Conservation (phyloP, 2,329 filamentous ascomycete genomes). For the Phyllosticta citribraziliensis region DNA sequence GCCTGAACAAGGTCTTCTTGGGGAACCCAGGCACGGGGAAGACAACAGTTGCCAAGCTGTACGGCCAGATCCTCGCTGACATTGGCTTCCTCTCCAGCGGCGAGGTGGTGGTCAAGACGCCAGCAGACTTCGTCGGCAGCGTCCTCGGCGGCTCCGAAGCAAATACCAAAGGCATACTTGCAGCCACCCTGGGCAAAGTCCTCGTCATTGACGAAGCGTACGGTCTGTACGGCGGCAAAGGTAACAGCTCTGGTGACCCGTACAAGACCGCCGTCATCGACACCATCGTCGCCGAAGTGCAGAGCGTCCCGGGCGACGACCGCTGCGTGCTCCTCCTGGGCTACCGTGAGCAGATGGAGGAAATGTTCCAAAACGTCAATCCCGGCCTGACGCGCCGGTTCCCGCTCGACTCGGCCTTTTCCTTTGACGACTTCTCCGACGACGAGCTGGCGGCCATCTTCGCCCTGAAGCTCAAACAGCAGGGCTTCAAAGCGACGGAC, state of each 20-base stretch:
- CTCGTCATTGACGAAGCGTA: slow-evolving; percentile 77
- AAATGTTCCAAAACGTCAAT: slow-evolving; percentile 66
- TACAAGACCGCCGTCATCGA: slow-evolving; percentile 60
- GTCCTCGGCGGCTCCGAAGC: slow-evolving; percentile 57
- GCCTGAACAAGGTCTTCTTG: slow-evolving; percentile 59
- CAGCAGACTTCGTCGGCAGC: slow-evolving; percentile 60
- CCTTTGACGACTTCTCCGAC: slow-evolving; percentile 59
- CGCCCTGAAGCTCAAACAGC: slow-evolving; percentile 49
- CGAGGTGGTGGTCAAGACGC: slow-evolving; percentile 64
- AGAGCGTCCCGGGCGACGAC: slow-evolving; percentile 60
- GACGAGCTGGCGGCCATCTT: slow-evolving; percentile 50
- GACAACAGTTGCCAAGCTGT: slow-evolving; percentile 64
- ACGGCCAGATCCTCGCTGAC: slow-evolving; percentile 57
- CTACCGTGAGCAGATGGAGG: slow-evolving; percentile 58
- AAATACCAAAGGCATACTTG: slow-evolving; percentile 62
- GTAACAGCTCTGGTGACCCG: slow-evolving; percentile 27
- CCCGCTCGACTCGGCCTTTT: slow-evolving; percentile 52
- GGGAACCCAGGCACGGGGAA: slow-evolving; percentile 69
- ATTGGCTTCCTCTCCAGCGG: slow-evolving; percentile 58
- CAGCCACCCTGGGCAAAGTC: slow-evolving; percentile 58
- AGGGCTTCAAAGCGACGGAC: slow-evolving; percentile 44
- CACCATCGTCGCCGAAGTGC: slow-evolving; percentile 64
- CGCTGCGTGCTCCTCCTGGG: slow-evolving; percentile 63
- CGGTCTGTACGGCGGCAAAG: slow-evolving; percentile 43
- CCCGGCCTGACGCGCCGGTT: slow-evolving; percentile 60